phyloP scores from a whole-genome alignment of 345 rosid genomes.

The Populus alba region DNA sequence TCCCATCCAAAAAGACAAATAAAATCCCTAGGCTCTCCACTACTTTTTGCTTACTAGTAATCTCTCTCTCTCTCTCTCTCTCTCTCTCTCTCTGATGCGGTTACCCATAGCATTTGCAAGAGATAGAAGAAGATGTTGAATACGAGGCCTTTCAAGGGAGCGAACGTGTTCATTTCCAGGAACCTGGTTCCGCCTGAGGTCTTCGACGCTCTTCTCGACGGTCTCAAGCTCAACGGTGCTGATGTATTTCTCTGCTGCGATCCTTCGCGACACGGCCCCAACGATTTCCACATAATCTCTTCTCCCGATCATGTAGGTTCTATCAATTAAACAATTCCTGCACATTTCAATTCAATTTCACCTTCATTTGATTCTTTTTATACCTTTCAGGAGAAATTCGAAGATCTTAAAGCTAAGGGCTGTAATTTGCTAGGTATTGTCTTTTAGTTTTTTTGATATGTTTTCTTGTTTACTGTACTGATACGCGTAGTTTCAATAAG shows the following conservation, averaged over 20 bases:
- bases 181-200: conserved; percentile 85
- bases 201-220: conserved; percentile 79
- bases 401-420: conserved; percentile 73
- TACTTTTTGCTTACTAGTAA: too few species aligned
- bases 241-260: conserved; percentile 86
- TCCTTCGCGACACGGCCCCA: conserved; percentile 69
- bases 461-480: too few species aligned
- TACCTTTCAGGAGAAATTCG: conserved; percentile 76
- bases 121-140: conserved; percentile 40
- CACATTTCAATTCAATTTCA: conserved; percentile 9
- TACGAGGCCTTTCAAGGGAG: conserved; percentile 61
- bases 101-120: not conserved
- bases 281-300: conserved; percentile 78
- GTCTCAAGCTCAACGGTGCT: conserved; percentile 79
- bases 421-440: conserved; percentile 77
- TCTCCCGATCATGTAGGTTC: conserved; percentile 61
- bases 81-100: not conserved
- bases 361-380: not conserved
- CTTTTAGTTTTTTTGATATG: not conserved
- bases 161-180: conserved; percentile 78
- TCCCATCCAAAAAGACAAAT: too few species aligned
- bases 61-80: too few species aligned
- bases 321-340: not conserved
- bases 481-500: not conserved
- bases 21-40: too few species aligned